phyloP scores from a whole-genome alignment of 331 rosid species.

The Phaseolus coccineus region DNA sequence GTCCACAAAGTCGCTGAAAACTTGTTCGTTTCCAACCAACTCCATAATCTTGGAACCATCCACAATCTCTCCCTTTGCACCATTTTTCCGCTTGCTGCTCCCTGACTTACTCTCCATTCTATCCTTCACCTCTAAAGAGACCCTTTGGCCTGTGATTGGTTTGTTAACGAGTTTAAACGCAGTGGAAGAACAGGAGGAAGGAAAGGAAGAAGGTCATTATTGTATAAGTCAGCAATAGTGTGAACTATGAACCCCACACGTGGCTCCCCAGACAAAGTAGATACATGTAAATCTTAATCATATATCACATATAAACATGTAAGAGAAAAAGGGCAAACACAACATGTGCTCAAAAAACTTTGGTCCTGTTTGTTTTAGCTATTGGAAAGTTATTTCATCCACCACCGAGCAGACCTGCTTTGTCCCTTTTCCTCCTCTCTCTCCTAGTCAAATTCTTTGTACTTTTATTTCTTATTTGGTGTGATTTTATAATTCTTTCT shows the following conservation, averaged over 20 bases:
- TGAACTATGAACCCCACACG: conserved; percentile 26
- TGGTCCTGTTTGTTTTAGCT: conserved; percentile 30
- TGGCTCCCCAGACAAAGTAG: conserved; percentile 1
- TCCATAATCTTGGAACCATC: conserved; percentile 96
- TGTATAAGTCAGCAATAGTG: conserved; percentile 14
- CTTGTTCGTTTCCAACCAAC: conserved; percentile 88
- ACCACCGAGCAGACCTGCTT: background rate
- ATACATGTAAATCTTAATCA: conserved; percentile 9
- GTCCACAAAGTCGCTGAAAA: conserved; percentile 76
- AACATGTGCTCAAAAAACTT: conserved; percentile 41
- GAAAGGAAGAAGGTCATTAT: conserved; percentile 10
- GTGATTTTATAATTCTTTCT: conserved; percentile 1
- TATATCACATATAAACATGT: background rate
- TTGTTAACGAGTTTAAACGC: background rate
- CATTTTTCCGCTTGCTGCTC: conserved; percentile 47
- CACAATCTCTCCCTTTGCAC: conserved; percentile 64
- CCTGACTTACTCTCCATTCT: conserved; percentile 50
- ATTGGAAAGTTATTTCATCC: background rate
- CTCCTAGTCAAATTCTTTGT: background rate
- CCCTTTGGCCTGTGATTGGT: conserved; percentile 14
- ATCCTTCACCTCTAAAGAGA: background rate
- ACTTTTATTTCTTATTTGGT: background rate
- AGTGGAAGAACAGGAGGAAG: background rate
- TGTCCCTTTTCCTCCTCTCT: background rate
- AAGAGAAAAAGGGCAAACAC: conserved; percentile 35